phyloP scores from a whole-genome alignment of 371 early-diverging fungal species.

The Mortierella sp. region DNA sequence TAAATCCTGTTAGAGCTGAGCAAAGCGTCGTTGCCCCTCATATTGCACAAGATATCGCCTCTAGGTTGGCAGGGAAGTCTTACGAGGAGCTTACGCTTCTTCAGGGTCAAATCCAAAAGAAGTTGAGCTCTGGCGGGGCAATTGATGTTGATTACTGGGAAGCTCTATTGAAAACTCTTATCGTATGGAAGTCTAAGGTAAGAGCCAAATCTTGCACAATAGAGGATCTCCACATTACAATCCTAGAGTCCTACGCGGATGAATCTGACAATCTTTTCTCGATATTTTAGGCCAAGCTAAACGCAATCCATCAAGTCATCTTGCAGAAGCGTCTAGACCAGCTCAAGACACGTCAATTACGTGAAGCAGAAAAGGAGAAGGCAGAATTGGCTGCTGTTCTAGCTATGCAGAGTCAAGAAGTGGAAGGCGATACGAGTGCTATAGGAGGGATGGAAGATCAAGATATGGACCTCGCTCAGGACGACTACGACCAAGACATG shows the following conservation, averaged over 20 bases:
- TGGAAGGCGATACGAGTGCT: conserved; percentile 55
- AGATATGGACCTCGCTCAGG: conserved; percentile 60
- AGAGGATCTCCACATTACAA: neutral
- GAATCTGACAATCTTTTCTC: neutral
- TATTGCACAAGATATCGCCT: conserved; percentile 76
- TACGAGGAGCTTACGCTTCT: conserved; percentile 77
- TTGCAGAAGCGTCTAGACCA: conserved; percentile 79
- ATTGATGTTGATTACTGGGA: conserved; percentile 98
- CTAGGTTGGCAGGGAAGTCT: conserved; percentile 81
- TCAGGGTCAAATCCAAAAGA: conserved; percentile 77
- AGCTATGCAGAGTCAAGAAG: conserved; percentile 65
- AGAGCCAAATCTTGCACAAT: neutral
- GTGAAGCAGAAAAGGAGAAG: conserved; percentile 77
- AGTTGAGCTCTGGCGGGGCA: conserved; percentile 77
- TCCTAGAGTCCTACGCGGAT: too few species aligned
- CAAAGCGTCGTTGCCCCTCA: conserved; percentile 54
- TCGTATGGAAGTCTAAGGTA: conserved; percentile 86
- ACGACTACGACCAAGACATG: conserved; percentile 59
- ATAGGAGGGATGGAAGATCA: conserved; percentile 9
- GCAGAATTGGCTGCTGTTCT: conserved; percentile 74
- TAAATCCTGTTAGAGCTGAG: conserved; percentile 46
- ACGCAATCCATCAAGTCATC: conserved; percentile 81
- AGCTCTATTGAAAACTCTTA: conserved; percentile 78
- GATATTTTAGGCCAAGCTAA: conserved; percentile 66
- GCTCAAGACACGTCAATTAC: conserved; percentile 70